Percentiles rank a stretch among this genome's conserved stretches.
These are phyloP conservation scores for Eucalyptus sideroxylon DNA, from an alignment of 345 rosid genomes.

Conservation along the genomic window DNA sequence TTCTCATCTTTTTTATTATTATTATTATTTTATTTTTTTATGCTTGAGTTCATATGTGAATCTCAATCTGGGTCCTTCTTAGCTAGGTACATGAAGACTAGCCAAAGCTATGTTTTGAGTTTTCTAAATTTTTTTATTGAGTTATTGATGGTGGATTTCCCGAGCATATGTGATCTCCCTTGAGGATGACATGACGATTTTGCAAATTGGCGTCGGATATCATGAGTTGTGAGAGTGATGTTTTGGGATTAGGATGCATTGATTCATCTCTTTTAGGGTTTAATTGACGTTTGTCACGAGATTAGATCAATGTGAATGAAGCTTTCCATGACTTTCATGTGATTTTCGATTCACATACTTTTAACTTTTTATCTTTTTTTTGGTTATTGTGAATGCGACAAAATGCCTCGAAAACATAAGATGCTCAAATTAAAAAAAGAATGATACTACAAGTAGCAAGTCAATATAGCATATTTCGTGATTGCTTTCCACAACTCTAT, in stretches of 20 bases:
- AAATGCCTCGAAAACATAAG: neutral
- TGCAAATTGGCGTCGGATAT: neutral
- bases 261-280: neutral
- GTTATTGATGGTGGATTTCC: neutral
- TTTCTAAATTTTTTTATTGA: neutral
- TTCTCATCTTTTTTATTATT: neutral
- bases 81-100: neutral
- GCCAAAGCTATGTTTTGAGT: neutral
- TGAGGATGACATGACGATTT: neutral
- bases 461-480: neutral
- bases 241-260: neutral
- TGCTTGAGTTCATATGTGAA: neutral
- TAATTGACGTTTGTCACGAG: neutral
- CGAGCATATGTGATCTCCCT: neutral
- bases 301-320: neutral
- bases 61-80: neutral
- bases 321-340: neutral
- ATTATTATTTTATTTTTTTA: neutral
- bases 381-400: neutral
- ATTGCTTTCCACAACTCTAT: neutral
- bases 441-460: neutral
- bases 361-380: neutral
- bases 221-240: neutral
- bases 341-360: neutral
- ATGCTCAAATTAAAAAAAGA: neutral